Evolutionary conservation across 352 stramenopile genomes (phyloP), one percentile per base, ranked within the genome.

Genomic region (Phytophthora nicotianae): DNA sequence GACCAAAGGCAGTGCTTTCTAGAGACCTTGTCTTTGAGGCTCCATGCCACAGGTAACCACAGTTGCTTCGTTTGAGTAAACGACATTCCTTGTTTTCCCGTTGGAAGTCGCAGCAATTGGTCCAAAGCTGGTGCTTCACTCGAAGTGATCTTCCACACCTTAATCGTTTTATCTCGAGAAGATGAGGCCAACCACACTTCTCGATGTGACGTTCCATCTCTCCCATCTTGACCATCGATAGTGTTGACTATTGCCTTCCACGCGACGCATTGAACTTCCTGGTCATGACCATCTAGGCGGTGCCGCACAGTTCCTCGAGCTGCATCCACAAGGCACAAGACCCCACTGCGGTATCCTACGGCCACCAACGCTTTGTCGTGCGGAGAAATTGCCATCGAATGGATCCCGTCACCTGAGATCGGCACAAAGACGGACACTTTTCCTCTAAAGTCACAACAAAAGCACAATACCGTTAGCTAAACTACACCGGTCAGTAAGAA

Each of bases 21-120:
- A 5, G 21, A 13, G 11, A 16, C 51, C n/a, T 0, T 41, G 13
- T 10, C 41, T 13, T 21, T 54, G 11, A 57, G 56, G 45, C 66
- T 82, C 85, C 85, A 93, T 14, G 77, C 74, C n/a, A 90, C 62
- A 6, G 82, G 82, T 10, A 93, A 50, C 85, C 85, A 93, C 11
- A 93, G 65, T 1, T 87, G 81, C 29, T 86, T 88, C 6, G 79
- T 68, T 37, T 91, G 82, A n/a, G 72, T 83, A 52, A 79, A 80
- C 6, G 80, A 88, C 35, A 86, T 73, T 1, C 70, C 66, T 32
- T 90, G 79, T 46, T 91, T 88, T 14, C 69, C 58, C n/a, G 79
- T 87, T n/a, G 82, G 84, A 11, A 91, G 62, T 19, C 71, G 62
- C 11, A 84, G 53, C 21, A 74, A 50, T 14, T 78, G 70, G 5